Conservation (phyloP, 2,329 filamentous ascomycete genomes). For the Fusarium miscanthi region DNA sequence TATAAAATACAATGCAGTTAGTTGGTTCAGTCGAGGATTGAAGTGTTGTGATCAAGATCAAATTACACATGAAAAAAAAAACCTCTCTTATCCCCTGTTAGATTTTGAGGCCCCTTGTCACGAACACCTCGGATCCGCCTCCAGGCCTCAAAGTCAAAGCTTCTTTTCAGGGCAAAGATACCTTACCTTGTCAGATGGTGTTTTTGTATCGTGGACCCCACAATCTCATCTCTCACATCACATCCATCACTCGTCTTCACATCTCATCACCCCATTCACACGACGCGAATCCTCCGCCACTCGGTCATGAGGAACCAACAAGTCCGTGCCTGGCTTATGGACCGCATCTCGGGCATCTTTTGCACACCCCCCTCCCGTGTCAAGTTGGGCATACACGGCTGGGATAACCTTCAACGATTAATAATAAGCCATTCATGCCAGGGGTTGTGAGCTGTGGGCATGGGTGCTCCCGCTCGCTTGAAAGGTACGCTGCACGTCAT, state of each 20-base stretch:
- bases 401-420: background rate
- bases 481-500: slow-evolving; percentile 42
- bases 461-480: slow-evolving; percentile 38
- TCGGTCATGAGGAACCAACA: background rate
- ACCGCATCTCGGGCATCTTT: slow-evolving; percentile 8
- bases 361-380: slow-evolving; percentile 22
- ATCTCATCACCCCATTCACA: slow-evolving; percentile 24
- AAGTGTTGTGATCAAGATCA: slow-evolving; percentile 17
- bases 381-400: slow-evolving; percentile 2
- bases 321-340: slow-evolving; percentile 4
- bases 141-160: slow-evolving; percentile 33
- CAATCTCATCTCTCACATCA: slow-evolving; percentile 34
- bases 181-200: slow-evolving; percentile 3
- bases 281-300: slow-evolving; percentile 5
- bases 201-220: slow-evolving; percentile 25
- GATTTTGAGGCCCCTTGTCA: slow-evolving; percentile 36
- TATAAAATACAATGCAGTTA: background rate
- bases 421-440: slow-evolving; percentile 22
- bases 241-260: slow-evolving; percentile 26
- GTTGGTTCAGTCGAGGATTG: background rate
- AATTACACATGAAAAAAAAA: background rate
- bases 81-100: background rate
- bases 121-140: slow-evolving; percentile 43
- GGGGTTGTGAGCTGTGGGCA: slow-evolving; percentile 27
- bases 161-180: slow-evolving; percentile 13